A percentile compares a stretch with the other conserved stretches of the same genome.
phyloP scores from a whole-genome alignment of 2,329 filamentous ascomycete genomes.

The Emergomyces pasteurianus region DNA sequence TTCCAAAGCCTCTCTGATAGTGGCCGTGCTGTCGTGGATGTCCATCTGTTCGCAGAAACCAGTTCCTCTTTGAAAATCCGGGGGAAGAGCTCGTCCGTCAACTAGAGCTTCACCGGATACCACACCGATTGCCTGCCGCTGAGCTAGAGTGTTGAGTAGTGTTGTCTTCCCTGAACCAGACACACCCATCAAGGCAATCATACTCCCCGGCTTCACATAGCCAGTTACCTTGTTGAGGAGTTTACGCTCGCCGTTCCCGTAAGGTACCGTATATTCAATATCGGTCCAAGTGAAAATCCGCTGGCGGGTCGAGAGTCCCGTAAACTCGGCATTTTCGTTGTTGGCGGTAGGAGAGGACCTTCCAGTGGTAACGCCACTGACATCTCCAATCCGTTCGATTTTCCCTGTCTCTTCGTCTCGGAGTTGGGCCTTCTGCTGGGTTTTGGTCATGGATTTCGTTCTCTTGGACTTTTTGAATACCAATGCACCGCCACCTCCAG shows the following conservation, averaged over 20 bases:
- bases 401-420: slow-evolving; percentile 6
- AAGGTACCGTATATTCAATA: slow-evolving; percentile 61
- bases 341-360: neutral
- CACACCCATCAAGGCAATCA: slow-evolving; percentile 72
- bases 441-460: slow-evolving; percentile 36
- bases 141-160: slow-evolving; percentile 62
- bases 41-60: slow-evolving; percentile 65
- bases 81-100: slow-evolving; percentile 49
- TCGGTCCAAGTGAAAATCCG: slow-evolving; percentile 61
- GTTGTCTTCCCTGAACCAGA: slow-evolving; percentile 78
- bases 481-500: slow-evolving; percentile 42
- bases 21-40: slow-evolving; percentile 55
- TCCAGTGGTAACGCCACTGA: neutral
- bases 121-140: slow-evolving; percentile 56
- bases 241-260: slow-evolving; percentile 48
- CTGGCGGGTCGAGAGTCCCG: slow-evolving; percentile 43
- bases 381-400: slow-evolving; percentile 8
- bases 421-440: slow-evolving; percentile 42
- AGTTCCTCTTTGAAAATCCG: slow-evolving; percentile 56
- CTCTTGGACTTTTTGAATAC: slow-evolving; percentile 51
- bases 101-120: slow-evolving; percentile 61
- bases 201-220: slow-evolving; percentile 66
- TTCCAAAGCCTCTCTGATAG: slow-evolving; percentile 55
- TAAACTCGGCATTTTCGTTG: neutral
- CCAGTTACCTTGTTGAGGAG: slow-evolving; percentile 60